phyloP scores from a whole-genome alignment of 2,329 filamentous ascomycete genomes.

The Chaetomium globosum region DNA sequence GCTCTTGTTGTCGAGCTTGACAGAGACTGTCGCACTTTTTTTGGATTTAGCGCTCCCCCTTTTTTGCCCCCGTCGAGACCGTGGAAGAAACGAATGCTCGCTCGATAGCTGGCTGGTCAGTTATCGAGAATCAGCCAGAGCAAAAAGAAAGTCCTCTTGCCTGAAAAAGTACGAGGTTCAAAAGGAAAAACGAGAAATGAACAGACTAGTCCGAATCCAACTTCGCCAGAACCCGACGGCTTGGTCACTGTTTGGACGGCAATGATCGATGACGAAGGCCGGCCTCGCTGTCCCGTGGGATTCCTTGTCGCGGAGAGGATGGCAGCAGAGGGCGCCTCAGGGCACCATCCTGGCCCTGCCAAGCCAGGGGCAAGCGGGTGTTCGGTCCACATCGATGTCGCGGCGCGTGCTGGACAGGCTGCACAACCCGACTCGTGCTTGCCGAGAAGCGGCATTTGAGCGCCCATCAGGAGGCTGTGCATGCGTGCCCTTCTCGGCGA shows the following conservation, averaged over 20 bases:
- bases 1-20: too few species aligned
- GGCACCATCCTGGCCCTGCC: conserved; percentile 1
- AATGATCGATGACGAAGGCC: neutral
- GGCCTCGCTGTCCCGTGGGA: neutral
- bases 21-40: neutral
- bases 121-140: too few species aligned
- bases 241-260: neutral
- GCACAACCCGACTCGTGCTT: conserved; percentile 16
- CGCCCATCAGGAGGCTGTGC: conserved; percentile 19
- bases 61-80: conserved; percentile 12
- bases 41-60: conserved; percentile 6
- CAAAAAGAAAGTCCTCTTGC: neutral
- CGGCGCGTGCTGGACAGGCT: conserved; percentile 6
- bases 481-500: conserved; percentile 1
- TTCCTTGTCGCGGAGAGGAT: neutral
- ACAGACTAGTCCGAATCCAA: neutral
- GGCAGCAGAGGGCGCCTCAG: too few species aligned
- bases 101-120: neutral
- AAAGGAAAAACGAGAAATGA: neutral
- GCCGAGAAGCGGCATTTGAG: conserved; percentile 17
- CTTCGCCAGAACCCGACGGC: neutral
- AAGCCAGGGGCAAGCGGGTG: neutral
- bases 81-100: neutral
- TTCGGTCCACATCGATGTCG: conserved; percentile 19
- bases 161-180: neutral